phyloP scores from a whole-genome alignment of 306 rosid species.

The Quercus ilex region DNA sequence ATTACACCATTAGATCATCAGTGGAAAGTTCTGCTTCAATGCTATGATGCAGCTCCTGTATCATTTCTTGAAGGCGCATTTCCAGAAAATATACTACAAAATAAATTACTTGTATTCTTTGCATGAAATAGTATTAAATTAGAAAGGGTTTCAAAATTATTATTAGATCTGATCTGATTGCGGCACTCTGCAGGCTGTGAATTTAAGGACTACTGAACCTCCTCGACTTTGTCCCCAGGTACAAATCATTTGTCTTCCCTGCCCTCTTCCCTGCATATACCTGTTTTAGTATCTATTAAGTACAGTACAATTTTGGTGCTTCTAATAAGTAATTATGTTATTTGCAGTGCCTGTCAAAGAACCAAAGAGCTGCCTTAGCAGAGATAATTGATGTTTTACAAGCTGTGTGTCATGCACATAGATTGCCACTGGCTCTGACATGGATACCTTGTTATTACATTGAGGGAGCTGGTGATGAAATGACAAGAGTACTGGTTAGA shows the following conservation, averaged over 20 bases:
- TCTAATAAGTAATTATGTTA: conserved; percentile 23
- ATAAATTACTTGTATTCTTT: background rate
- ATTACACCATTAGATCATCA: background rate
- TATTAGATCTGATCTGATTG: conserved; percentile 19
- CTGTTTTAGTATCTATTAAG: background rate
- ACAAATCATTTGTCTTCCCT: conserved; percentile 1
- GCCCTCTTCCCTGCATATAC: background rate
- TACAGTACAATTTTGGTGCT: conserved; percentile 6
- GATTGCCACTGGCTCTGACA: conserved; percentile 78
- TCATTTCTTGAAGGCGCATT: background rate
- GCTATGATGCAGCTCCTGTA: background rate
- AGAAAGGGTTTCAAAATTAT: too few relatives aligned
- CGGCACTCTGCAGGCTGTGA: conserved; percentile 53
- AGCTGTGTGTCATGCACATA: conserved; percentile 86
- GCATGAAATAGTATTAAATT: background rate
- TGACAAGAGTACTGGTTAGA: conserved; percentile 35
- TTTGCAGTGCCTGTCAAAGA: conserved; percentile 56
- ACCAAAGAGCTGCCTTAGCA: conserved; percentile 58
- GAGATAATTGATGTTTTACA: conserved; percentile 75
- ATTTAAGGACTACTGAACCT: conserved; percentile 48
- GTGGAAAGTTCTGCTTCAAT: background rate
- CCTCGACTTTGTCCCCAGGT: conserved; percentile 65
- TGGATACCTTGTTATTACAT: conserved; percentile 75
- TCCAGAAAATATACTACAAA: background rate
- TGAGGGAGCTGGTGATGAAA: conserved; percentile 35